Evolutionary conservation across 257 asterid species (phyloP), one percentile per base, ranked within the genome.

Genomic region (Forsythia viridissima): DNA sequence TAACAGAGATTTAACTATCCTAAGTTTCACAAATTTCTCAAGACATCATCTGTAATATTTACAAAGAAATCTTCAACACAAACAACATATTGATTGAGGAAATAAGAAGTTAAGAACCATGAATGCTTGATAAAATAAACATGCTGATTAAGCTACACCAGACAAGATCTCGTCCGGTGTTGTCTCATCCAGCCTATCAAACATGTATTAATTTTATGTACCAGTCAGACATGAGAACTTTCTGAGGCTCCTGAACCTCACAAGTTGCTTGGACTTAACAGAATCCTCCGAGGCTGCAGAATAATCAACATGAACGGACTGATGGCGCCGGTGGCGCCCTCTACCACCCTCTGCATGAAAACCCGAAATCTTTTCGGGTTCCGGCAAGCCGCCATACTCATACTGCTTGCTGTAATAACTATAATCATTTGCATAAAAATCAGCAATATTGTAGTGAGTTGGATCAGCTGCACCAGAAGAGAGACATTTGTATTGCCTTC

Each of bases 401-500:
- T 36, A 11, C 51, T 48, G 66, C 18, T 4, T 74, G 80, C 65
- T 67, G 68, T 69, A 37, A 12, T 69, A 71, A 20, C 37, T 46
- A 38, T 75, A 46, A 59, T 51, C 78, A 72, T 80, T 76, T 10
- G 73, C 36, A 77, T 87, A 86, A 81, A 87, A 88, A 73, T 90
- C 90, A 3, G 86, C 80, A 81, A 82, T 77, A 77, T 83, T 84
- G 86, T 82, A 82, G 0, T 24, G 18, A 20, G 84, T 44, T 51
- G 10, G 11, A 11, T 63, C 70, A 10, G 86, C 55, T 38, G 83
- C 71, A 16, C 80, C 82, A 3, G 92, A 75, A 51, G 97, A 89
- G 18, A 93, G 94, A 48, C 86, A 80, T 72, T 91, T 85, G 66
- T 93, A 93, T 39, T 83, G 79, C 51, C 89, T 82, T 55, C 92